Conservation (phyloP, 768 basidiomycete genomes). For the Roridomyces roridus region DNA sequence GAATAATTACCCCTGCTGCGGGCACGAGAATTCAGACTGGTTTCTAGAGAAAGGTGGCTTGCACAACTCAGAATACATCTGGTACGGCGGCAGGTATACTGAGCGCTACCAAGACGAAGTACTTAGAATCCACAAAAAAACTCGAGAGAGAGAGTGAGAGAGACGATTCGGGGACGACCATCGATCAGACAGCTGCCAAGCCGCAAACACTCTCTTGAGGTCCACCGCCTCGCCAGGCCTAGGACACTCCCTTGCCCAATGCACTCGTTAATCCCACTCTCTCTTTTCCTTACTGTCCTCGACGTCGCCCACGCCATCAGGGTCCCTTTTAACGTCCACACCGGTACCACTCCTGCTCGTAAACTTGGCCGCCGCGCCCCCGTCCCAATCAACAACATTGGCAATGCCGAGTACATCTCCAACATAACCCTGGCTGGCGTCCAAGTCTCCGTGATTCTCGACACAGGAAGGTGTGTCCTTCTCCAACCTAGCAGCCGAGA, state of each 20-base stretch:
- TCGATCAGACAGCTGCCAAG: background rate
- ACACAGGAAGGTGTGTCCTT: constrained; percentile 55
- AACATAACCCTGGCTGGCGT: constrained; percentile 45
- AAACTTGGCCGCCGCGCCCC: constrained; percentile 14
- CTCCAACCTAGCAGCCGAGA: background rate
- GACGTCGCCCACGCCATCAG: constrained; percentile 16
- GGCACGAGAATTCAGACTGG: too few relatives aligned
- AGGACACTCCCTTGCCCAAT: background rate
- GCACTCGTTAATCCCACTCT: constrained; percentile 24
- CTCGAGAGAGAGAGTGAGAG: too few relatives aligned
- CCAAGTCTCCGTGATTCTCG: constrained; percentile 45
- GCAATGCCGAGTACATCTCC: constrained; percentile 46
- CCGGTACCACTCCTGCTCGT: constrained; percentile 13
- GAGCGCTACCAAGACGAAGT: too few relatives aligned
- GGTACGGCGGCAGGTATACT: too few relatives aligned
- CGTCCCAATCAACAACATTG: constrained; percentile 39
- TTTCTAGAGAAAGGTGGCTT: too few relatives aligned
- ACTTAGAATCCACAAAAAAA: too few relatives aligned
- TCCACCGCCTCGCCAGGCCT: background rate
- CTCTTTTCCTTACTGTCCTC: constrained; percentile 20
- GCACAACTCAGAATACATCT: too few relatives aligned
- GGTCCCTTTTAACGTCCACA: constrained; percentile 29
- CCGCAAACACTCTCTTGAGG: too few relatives aligned
- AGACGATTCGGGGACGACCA: too few relatives aligned
- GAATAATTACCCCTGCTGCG: too few relatives aligned